A percentile compares a stretch with the other conserved stretches of the same genome.
These are phyloP conservation scores for Salix koriyanagi DNA, from an alignment of 345 rosid species.

Conservation along the genomic window DNA sequence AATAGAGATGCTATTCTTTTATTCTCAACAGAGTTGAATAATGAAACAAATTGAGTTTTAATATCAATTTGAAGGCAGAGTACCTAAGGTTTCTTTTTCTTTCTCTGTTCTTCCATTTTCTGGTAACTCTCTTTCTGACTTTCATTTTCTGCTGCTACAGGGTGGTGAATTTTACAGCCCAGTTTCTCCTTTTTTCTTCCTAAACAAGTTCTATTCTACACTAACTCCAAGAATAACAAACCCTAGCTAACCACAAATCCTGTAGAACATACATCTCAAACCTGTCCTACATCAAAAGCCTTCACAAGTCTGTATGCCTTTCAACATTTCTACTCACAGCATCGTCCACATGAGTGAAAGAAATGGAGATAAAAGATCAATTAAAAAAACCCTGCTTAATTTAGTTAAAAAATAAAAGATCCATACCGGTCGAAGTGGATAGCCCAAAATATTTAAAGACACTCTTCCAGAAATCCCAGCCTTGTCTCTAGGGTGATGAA, in stretches of 20 bases:
- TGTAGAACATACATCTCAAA: background rate
- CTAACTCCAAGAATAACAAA: background rate
- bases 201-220: background rate
- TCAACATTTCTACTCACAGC: background rate
- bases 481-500: conserved; percentile 94
- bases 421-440: conserved; percentile 84
- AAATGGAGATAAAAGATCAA: background rate
- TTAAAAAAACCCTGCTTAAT: background rate
- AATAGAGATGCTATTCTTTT: background rate
- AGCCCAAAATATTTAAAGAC: conserved; percentile 84
- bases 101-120: background rate
- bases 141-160: background rate
- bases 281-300: background rate
- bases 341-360: background rate
- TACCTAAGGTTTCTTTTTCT: background rate
- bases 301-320: background rate
- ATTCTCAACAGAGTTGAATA: background rate
- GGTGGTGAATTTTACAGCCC: background rate
- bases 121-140: background rate
- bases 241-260: background rate
- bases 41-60: background rate
- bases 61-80: background rate
- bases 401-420: conserved; percentile 9
- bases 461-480: conserved; percentile 93
- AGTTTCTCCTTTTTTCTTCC: background rate